Evolutionary conservation across 148 eudicot genomes (phyloP).

Genomic region (Beta vulgaris): DNA sequence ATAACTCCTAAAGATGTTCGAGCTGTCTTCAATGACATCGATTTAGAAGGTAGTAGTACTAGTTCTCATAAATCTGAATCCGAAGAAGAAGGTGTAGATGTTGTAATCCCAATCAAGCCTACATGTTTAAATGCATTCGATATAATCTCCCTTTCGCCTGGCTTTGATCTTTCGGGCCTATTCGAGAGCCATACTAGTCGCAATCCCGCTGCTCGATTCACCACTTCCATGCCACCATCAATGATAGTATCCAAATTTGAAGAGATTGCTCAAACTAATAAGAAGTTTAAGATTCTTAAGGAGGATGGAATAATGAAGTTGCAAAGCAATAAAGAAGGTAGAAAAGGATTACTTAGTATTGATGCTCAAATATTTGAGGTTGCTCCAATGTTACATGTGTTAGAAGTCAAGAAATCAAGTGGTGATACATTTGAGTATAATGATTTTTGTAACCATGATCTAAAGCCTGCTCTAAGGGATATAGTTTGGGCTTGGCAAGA

Average conservation of each 20-base stretch:
- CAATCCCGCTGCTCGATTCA: constrained; percentile 43
- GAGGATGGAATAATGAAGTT: constrained; percentile 58
- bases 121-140: constrained; percentile 68
- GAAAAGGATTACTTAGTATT: constrained; percentile 62
- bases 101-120: constrained; percentile 32
- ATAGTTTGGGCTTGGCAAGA: constrained; percentile 66
- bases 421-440: constrained; percentile 77
- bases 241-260: constrained; percentile 57
- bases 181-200: constrained; percentile 31
- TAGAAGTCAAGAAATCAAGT: constrained; percentile 70
- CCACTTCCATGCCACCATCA: constrained; percentile 40
- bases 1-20: constrained; percentile 50
- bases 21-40: constrained; percentile 27
- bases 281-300: constrained; percentile 49
- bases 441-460: constrained; percentile 48
- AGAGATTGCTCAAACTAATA: constrained; percentile 45
- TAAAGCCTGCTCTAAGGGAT: constrained; percentile 71
- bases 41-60: constrained; percentile 1
- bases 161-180: constrained; percentile 57
- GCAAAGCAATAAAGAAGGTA: constrained; percentile 57
- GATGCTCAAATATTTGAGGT: constrained; percentile 84
- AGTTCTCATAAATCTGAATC: constrained; percentile 15
- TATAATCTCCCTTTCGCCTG: constrained; percentile 62
- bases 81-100: background rate
- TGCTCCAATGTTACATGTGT: constrained; percentile 64